Evolutionary conservation across 2,329 filamentous ascomycete species (phyloP).

Genomic region (Alternaria triticimaculans): DNA sequence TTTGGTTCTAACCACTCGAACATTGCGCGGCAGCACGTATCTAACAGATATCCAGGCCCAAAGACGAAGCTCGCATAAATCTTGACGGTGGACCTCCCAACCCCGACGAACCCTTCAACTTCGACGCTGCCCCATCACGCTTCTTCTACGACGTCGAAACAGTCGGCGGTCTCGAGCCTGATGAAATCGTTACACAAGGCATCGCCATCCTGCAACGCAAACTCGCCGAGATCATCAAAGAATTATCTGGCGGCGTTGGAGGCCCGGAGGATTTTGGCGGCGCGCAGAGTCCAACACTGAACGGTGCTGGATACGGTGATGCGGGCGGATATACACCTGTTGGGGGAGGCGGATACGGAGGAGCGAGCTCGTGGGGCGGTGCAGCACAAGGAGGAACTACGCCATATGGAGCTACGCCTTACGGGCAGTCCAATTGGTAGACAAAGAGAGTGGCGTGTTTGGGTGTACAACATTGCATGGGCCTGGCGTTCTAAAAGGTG

Average conservation of each 20-base stretch:
- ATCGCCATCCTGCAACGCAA: slow-evolving; percentile 91
- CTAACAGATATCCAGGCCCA: slow-evolving; percentile 65
- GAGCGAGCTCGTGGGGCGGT: slow-evolving; percentile 70
- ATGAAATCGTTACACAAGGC: slow-evolving; percentile 85
- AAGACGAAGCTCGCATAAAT: slow-evolving; percentile 78
- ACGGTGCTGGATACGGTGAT: slow-evolving; percentile 61
- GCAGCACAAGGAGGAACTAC: slow-evolving; percentile 53
- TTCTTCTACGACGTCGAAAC: slow-evolving; percentile 97
- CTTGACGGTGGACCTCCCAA: slow-evolving; percentile 76
- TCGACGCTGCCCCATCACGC: slow-evolving; percentile 78
- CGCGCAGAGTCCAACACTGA: slow-evolving; percentile 67
- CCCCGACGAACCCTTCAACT: slow-evolving; percentile 88
- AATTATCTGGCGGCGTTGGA: slow-evolving; percentile 64
- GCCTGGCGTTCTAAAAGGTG: slow-evolving; percentile 29
- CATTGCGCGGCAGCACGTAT: neutral
- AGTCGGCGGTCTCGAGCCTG: slow-evolving; percentile 85
- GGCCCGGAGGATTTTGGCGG: slow-evolving; percentile 64
- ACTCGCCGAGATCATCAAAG: slow-evolving; percentile 78
- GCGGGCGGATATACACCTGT: slow-evolving; percentile 67
- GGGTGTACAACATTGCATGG: slow-evolving; percentile 37
- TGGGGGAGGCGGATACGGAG: slow-evolving; percentile 57
- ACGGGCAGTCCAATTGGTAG: slow-evolving; percentile 53
- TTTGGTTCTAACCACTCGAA: slow-evolving; percentile 14
- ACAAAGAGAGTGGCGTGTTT: neutral
- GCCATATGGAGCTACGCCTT: slow-evolving; percentile 67